Percentiles rank a stretch among this genome's conserved stretches.
phyloP scores from a whole-genome alignment of 2,329 filamentous ascomycete genomes.

The Didymella lethalis region DNA sequence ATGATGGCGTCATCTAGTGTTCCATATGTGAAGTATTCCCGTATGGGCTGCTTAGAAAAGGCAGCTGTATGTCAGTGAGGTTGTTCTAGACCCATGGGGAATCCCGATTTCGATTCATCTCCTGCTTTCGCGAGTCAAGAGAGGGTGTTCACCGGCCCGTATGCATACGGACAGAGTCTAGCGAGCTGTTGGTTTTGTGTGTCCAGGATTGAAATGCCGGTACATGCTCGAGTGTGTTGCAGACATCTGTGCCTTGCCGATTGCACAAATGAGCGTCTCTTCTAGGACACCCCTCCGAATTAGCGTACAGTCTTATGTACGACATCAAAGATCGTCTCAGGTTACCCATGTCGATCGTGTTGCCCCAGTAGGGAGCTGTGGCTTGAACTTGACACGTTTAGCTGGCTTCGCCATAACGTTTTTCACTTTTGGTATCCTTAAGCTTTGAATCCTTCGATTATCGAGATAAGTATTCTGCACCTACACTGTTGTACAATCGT shows the following conservation, averaged over 20 bases:
- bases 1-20: conserved; percentile 5
- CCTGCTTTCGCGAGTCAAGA: conserved; percentile 12
- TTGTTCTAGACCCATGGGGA: conserved; percentile 15
- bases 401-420: conserved; percentile 1
- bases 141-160: conserved; percentile 3
- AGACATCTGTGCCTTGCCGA: conserved; percentile 23
- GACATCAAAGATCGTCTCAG: conserved; percentile 35
- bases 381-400: conserved; percentile 4
- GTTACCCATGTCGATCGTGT: conserved; percentile 23
- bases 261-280: conserved; percentile 25
- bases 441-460: not conserved
- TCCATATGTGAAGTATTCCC: not conserved
- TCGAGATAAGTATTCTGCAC: not conserved
- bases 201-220: conserved; percentile 5
- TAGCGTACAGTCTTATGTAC: conserved; percentile 35
- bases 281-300: conserved; percentile 21
- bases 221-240: conserved; percentile 3
- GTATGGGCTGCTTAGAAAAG: not conserved
- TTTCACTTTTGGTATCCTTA: not conserved
- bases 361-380: conserved; percentile 12
- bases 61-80: not conserved
- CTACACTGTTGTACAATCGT: not conserved
- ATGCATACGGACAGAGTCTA: conserved; percentile 4
- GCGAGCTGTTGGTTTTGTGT: conserved; percentile 1
- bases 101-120: conserved; percentile 5